Evolutionary conservation across 179 eudicot genomes (phyloP), one percentile per base, ranked within the genome.

Genomic region (Beta corolliflora): DNA sequence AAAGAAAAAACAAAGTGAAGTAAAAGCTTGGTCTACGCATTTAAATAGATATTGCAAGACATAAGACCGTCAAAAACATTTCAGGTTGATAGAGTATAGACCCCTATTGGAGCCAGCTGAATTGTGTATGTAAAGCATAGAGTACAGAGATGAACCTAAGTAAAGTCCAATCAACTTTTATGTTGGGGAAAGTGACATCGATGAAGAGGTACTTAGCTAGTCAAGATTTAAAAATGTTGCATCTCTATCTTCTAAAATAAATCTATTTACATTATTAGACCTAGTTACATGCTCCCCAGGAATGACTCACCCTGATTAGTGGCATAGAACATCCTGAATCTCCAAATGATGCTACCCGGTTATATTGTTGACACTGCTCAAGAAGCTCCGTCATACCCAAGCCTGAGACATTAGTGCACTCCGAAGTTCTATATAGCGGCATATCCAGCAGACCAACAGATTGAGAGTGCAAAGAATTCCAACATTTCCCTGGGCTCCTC

Each of bases 341-440:
- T 44, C 75, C 87, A 83, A 82, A 82, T 55, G 91, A 84, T 64
- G 83, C 56, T 74, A 83, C 80, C 50, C 81, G 87, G 64, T 86
- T 87, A 81, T 82, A 87, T 64, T 80, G 64, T 48, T 87, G 88
- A 61, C 81, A 87, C 11, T 87, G 87, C 68, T 85, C 86, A 56
- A 91, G 68, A 73, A 84, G 85, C 73, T 87, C 94, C 45, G 87
- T 89, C 80, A 88, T 81, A 84, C 73, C 91, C 58, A 84, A 72
- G 73, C 87, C 86, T 70, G 95, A 73, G 80, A 80, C 88, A 77
- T 76, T 73, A 68, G 70, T 85, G 79, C 80, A 74, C 9, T 82
- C 84, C 18, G 84, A 53, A 77, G 76, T 81, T 70, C 77, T 79
- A 7, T 80, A 55, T 76, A 90, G 79, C 19, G 91, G 79, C 72